Conservation (phyloP, 2,329 filamentous ascomycete species). For the Microcyclospora tardicrescens region DNA sequence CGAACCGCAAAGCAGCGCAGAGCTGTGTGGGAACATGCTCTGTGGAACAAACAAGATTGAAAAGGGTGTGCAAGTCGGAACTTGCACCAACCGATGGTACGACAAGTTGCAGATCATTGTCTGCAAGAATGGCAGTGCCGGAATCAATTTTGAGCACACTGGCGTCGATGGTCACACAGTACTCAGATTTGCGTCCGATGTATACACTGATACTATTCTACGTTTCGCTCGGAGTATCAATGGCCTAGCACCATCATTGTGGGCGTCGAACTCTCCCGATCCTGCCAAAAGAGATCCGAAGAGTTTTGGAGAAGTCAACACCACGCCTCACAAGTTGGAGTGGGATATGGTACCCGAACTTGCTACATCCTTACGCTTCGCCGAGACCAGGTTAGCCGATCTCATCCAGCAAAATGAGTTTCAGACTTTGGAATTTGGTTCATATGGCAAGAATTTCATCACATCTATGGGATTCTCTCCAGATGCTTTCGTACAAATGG, state of each 20-base stretch:
- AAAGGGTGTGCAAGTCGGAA: conserved; percentile 88
- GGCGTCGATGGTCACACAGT: conserved; percentile 97
- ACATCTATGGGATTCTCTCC: conserved; percentile 94
- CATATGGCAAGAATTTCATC: conserved; percentile 95
- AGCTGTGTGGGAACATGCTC: conserved; percentile 96
- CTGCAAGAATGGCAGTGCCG: conserved; percentile 94
- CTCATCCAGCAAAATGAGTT: conserved; percentile 96
- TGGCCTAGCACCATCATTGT: conserved; percentile 78
- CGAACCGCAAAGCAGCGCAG: conserved; percentile 65
- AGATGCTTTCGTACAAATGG: conserved; percentile 97
- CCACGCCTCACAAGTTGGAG: conserved; percentile 87
- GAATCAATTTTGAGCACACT: conserved; percentile 98
- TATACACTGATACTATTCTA: conserved; percentile 96
- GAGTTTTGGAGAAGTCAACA: conserved; percentile 85
- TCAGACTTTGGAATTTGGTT: conserved; percentile 72
- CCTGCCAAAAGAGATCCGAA: conserved; percentile 82
- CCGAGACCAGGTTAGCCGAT: conserved; percentile 85
- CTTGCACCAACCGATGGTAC: conserved; percentile 97
- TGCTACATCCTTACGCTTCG: conserved; percentile 81
- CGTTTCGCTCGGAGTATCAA: conserved; percentile 93
- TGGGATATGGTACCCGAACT: conserved; percentile 96
- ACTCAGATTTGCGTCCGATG: conserved; percentile 83
- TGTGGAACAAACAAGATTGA: conserved; percentile 88
- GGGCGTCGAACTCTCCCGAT: conserved; percentile 82
- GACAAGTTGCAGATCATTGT: conserved; percentile 99